phyloP scores from a whole-genome alignment of 169 alveolate genomes.

The Eimeria tenella region DNA sequence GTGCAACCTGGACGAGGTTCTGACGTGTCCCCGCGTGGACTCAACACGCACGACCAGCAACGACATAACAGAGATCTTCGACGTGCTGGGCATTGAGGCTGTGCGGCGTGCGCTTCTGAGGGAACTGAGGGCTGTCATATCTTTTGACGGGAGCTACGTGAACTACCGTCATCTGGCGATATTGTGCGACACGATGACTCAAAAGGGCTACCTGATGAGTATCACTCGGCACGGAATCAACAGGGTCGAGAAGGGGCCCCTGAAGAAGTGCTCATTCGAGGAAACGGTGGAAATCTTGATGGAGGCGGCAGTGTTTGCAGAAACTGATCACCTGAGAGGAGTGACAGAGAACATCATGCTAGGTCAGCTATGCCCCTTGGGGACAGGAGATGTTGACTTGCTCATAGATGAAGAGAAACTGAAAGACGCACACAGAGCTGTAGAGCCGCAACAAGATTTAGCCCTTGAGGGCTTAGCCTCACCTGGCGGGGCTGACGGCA shows the following conservation, averaged over 20 bases:
- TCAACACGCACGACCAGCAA: constrained; percentile 96
- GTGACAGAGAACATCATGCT: constrained; percentile 97
- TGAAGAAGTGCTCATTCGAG: constrained; percentile 99
- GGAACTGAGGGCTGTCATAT: constrained; percentile 95
- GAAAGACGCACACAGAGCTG: constrained; percentile 91
- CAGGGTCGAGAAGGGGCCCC: constrained; percentile 98
- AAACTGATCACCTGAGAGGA: constrained; percentile 93
- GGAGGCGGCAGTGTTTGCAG: constrained; percentile 99
- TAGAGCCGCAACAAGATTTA: constrained; percentile 87
- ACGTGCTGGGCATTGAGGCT: constrained; percentile 98
- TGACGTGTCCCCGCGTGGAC: constrained; percentile 95
- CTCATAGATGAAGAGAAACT: constrained; percentile 93
- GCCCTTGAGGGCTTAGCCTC: constrained; percentile 87
- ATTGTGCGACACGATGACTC: constrained; percentile 99
- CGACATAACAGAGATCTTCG: constrained; percentile 97
- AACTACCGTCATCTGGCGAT: constrained; percentile 99
- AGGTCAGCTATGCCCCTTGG: constrained; percentile 96
- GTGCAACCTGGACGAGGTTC: constrained; percentile 96
- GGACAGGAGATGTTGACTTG: constrained; percentile 95
- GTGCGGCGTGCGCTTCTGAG: constrained; percentile 97
- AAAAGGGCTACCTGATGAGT: constrained; percentile 99
- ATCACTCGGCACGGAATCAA: constrained; percentile 99
- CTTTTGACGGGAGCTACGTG: constrained; percentile 93
- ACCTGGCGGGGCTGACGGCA: constrained; percentile 85
- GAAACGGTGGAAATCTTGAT: constrained; percentile 99